Evolutionary conservation across 2,329 filamentous ascomycete genomes (phyloP).

Genomic region (Aspergillus intermedius): DNA sequence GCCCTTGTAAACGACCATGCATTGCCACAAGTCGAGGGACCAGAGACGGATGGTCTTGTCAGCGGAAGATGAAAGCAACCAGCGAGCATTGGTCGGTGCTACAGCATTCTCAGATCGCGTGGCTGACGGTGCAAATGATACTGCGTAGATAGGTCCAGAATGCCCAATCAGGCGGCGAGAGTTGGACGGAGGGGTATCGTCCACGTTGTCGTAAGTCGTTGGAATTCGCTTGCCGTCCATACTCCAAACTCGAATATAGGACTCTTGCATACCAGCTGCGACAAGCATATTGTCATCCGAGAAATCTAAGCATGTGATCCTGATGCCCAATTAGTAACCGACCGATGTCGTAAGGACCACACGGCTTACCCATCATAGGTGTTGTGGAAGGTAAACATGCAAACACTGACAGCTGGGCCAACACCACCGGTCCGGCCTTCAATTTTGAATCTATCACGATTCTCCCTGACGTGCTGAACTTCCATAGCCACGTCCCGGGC

Average conservation of each 20-base stretch:
- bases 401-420: constrained; percentile 76
- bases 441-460: constrained; percentile 84
- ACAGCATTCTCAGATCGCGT: constrained; percentile 44
- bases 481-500: constrained; percentile 89
- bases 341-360: constrained; percentile 1
- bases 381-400: constrained; percentile 99
- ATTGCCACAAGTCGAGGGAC: constrained; percentile 89
- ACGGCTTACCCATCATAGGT: constrained; percentile 71
- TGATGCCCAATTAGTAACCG: constrained; percentile 32
- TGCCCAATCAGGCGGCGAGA: constrained; percentile 80
- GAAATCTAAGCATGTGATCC: constrained; percentile 89
- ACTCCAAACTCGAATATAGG: constrained; percentile 92
- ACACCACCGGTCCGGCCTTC: constrained; percentile 76
- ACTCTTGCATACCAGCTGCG: constrained; percentile 84
- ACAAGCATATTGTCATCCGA: constrained; percentile 84
- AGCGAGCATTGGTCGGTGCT: constrained; percentile 58
- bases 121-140: constrained; percentile 76
- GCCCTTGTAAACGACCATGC: constrained; percentile 86
- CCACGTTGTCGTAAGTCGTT: constrained; percentile 55
- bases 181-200: constrained; percentile 58
- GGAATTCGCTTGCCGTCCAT: constrained; percentile 76
- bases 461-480: constrained; percentile 87
- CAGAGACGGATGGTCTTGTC: constrained; percentile 87
- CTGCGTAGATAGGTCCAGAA: constrained; percentile 77
- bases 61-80: constrained; percentile 78